Percentiles rank a stretch among this genome's conserved stretches.
phyloP scores from a whole-genome alignment of 2,329 filamentous ascomycete genomes.

The Lasiodiplodia theobromae region DNA sequence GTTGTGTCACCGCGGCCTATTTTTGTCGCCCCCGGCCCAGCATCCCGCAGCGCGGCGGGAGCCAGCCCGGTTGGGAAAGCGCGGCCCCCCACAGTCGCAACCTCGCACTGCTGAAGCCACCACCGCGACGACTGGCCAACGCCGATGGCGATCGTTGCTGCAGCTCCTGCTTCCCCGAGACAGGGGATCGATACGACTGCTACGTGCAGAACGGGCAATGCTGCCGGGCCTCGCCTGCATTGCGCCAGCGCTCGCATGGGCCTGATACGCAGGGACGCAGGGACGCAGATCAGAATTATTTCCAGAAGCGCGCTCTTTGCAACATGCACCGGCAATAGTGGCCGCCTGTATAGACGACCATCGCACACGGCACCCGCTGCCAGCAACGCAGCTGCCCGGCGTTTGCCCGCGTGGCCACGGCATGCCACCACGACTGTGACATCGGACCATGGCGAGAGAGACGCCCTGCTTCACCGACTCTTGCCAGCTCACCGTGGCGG shows the following conservation, averaged over 20 bases:
- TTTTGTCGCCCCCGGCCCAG: slow-evolving; percentile 18
- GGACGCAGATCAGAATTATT: slow-evolving; percentile 29
- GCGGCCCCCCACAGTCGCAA: slow-evolving; percentile 10
- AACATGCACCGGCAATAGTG: neutral
- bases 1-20: neutral
- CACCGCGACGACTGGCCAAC: slow-evolving; percentile 2
- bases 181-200: slow-evolving; percentile 19
- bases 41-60: slow-evolving; percentile 21
- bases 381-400: slow-evolving; percentile 14
- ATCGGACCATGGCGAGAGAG: neutral
- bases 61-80: slow-evolving; percentile 19
- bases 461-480: slow-evolving; percentile 20
- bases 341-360: slow-evolving; percentile 5
- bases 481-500: slow-evolving; percentile 15
- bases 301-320: slow-evolving; percentile 12
- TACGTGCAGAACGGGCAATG: slow-evolving; percentile 23
- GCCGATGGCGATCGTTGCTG: slow-evolving; percentile 21
- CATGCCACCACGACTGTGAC: slow-evolving; percentile 9
- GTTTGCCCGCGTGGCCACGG: slow-evolving; percentile 18
- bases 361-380: slow-evolving; percentile 22
- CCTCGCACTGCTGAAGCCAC: slow-evolving; percentile 12
- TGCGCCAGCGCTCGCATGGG: slow-evolving; percentile 27
- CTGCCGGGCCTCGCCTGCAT: slow-evolving; percentile 25
- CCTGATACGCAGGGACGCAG: slow-evolving; percentile 29
- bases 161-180: slow-evolving; percentile 23